Evolutionary conservation across 208 protist genomes (phyloP).

Genomic region (Entamoeba invadens): DNA sequence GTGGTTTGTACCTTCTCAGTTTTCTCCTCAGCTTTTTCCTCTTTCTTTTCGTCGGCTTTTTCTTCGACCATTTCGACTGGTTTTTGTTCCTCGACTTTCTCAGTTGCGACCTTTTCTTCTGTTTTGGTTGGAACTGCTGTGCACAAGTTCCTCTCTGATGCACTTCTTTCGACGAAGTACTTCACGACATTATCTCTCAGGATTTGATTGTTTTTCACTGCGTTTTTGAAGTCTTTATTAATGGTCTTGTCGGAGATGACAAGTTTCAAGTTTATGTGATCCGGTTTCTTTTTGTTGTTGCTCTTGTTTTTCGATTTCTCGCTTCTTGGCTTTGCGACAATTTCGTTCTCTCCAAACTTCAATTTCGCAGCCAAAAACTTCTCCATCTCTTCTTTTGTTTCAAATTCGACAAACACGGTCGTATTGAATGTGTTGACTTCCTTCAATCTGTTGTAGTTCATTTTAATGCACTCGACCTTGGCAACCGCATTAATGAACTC

Average conservation of each 20-base stretch:
- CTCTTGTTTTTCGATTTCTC: neutral
- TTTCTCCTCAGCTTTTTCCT: neutral
- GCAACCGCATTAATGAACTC: neutral
- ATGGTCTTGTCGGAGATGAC: neutral
- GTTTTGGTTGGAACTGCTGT: too few relatives aligned
- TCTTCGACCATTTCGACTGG: neutral
- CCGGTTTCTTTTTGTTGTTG: neutral
- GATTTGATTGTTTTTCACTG: neutral
- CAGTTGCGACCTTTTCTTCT: neutral
- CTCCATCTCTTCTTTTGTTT: neutral
- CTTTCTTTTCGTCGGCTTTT: neutral
- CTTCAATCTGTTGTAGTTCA: neutral
- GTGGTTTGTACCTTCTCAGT: neutral
- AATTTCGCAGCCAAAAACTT: neutral
- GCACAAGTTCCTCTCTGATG: too few relatives aligned
- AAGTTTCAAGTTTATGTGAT: neutral
- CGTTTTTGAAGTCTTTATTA: neutral
- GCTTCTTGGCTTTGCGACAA: neutral
- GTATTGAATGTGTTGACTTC: neutral
- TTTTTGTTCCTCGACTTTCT: neutral
- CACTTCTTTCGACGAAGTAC: neutral
- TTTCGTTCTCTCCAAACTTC: neutral
- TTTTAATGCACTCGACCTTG: neutral
- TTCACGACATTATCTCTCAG: neutral
- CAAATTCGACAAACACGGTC: neutral